Evolutionary conservation across 495 filamentous ascomycete genomes (phyloP), one percentile per base, ranked within the genome.

Genomic region (Cercophora sp.): DNA sequence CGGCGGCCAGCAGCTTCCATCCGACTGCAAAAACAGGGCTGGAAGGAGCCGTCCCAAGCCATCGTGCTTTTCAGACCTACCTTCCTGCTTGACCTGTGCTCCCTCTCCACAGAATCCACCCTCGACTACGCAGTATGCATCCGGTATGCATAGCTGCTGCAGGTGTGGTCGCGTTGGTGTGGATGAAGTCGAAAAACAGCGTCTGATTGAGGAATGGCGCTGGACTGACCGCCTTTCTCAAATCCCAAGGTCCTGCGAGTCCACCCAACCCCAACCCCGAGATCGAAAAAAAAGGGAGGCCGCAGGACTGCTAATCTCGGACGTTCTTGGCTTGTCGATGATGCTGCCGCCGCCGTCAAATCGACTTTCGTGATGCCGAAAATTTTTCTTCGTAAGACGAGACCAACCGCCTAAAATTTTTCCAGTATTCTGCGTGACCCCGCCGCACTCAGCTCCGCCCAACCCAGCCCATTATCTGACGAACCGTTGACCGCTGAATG

Each of bases 201-300:
- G 9, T 31, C 55, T 41, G 37, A 31, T 52, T 55, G 24, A 25
- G 59, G 48, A 48, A 57, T 48, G 52, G 55, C 32, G 37, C 16
- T 25, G 4, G 36, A 24, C 49, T 63, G 60, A 68, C 65, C 65
- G 65, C 65, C 64, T 58, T 67, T 65, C 63, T 55, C 42, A 22
- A 34, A 26, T 46, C 27, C 48, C 36, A 13, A 39, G 26, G 24
- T 31, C 22, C 27, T 47, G n/a, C 25, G 15, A 13, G n/a, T 22
- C 27, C 26, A 10, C 53, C 31, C 37, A 64, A 64, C 56, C 50
- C 58, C 44, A 60, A 58, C 57, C 55, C 57, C 18, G 19, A 32
- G 37, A 29, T 29, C 42, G 24, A 27, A 13, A 48, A 40, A 35
- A 36, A 40, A 32, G 16, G 13, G 43, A 19, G 22, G 20, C 45